Evolutionary conservation across 495 filamentous ascomycete species (phyloP).

Genomic region (Aspergillus campestris): DNA sequence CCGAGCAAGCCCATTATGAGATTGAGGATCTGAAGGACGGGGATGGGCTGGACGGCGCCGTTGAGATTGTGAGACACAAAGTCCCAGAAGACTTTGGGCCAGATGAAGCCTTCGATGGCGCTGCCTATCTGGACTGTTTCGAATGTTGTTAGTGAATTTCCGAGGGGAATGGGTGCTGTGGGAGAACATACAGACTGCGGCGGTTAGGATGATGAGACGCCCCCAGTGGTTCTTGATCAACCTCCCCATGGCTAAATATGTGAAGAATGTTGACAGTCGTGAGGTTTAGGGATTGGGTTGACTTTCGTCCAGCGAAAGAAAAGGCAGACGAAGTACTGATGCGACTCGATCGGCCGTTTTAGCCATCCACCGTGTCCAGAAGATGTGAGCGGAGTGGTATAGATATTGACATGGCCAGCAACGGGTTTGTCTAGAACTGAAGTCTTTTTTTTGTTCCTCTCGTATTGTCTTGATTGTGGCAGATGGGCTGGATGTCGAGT

Average conservation of each 20-base stretch:
- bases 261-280: neutral
- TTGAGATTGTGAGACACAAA: slow-evolving; percentile 89
- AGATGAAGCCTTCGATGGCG: slow-evolving; percentile 83
- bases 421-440: too few relatives aligned
- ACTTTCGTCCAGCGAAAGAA: slow-evolving; percentile 25
- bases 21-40: slow-evolving; percentile 90
- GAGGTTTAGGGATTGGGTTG: neutral
- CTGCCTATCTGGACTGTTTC: slow-evolving; percentile 74
- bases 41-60: slow-evolving; percentile 72
- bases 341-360: neutral
- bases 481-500: too few relatives aligned
- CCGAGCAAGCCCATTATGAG: slow-evolving; percentile 78
- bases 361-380: neutral
- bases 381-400: neutral
- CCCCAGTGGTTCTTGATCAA: slow-evolving; percentile 99
- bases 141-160: slow-evolving; percentile 20
- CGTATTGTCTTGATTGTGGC: too few relatives aligned
- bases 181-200: slow-evolving; percentile 63
- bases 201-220: slow-evolving; percentile 79
- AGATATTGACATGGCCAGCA: too few relatives aligned
- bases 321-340: too few relatives aligned
- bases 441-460: too few relatives aligned
- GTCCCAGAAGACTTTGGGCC: slow-evolving; percentile 99
- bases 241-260: slow-evolving; percentile 66
- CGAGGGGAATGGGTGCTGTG: neutral